phyloP scores from a whole-genome alignment of 169 alveolate genomes.

The Plasmodium sp. region DNA sequence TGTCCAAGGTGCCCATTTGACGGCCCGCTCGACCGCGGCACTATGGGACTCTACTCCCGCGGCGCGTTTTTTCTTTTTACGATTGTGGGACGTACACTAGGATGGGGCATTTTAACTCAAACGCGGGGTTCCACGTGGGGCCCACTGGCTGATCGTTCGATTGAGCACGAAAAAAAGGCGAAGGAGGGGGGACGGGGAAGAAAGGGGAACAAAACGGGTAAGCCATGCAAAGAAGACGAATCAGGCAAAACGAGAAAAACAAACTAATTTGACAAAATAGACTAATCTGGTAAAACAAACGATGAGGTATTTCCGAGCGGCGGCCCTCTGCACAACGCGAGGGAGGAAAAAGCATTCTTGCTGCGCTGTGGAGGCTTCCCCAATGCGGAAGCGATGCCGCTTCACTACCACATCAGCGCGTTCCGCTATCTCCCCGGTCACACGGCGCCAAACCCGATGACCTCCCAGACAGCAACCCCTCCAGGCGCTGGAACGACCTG shows the following conservation, averaged over 20 bases:
- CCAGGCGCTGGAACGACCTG: slow-evolving; percentile 16
- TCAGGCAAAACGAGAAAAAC: neutral
- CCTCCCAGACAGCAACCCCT: neutral
- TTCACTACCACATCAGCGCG: neutral
- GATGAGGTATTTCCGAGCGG: neutral
- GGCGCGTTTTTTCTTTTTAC: neutral
- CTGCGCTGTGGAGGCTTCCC: neutral
- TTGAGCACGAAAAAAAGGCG: neutral
- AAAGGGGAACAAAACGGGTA: neutral
- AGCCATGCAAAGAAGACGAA: neutral
- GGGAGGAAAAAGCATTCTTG: neutral
- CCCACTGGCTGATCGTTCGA: neutral
- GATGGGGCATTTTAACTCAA: neutral
- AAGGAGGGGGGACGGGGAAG: neutral
- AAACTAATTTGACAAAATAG: neutral
- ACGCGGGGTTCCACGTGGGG: neutral
- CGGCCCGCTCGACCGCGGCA: neutral
- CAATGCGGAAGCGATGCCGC: neutral
- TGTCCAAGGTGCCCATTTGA: neutral
- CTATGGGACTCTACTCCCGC: neutral
- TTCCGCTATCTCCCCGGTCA: neutral
- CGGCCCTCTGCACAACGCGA: neutral
- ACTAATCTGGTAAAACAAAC: neutral
- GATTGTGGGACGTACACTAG: slow-evolving; percentile 3
- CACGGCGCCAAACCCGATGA: neutral